A percentile compares a stretch with the other conserved stretches of the same genome.
Conservation (phyloP, 805 yeast species). For the Candida coquimbonensis region DNA sequence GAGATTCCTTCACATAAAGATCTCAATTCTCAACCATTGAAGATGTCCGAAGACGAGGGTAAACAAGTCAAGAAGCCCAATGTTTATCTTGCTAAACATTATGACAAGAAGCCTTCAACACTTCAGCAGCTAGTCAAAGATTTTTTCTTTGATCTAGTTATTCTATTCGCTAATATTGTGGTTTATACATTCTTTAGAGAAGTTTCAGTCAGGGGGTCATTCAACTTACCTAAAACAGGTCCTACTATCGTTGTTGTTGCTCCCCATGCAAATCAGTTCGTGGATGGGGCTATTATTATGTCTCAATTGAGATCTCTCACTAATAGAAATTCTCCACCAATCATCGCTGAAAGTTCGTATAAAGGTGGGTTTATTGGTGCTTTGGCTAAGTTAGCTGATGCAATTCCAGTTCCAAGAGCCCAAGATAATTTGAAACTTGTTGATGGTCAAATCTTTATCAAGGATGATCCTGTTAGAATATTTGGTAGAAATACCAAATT, state of each 20-base stretch:
- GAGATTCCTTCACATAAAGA: no score
- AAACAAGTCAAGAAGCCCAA: not conserved
- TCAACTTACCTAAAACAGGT: slow-evolving; percentile 49
- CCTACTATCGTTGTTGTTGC: slow-evolving; percentile 77
- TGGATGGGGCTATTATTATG: slow-evolving; percentile 73
- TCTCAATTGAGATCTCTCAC: slow-evolving; percentile 58
- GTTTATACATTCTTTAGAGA: slow-evolving; percentile 56
- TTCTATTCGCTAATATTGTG: slow-evolving; percentile 18
- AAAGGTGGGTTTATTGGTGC: slow-evolving; percentile 59
- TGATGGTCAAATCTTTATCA: slow-evolving; percentile 59
- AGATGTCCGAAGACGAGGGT: not conserved
- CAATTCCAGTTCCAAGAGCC: slow-evolving; percentile 87
- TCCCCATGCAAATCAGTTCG: slow-evolving; percentile 86
- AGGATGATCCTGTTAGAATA: slow-evolving; percentile 43
- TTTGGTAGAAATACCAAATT: slow-evolving; percentile 64
- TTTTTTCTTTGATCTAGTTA: slow-evolving; percentile 15
- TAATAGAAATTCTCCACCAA: slow-evolving; percentile 63
- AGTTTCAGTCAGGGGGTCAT: slow-evolving; percentile 66
- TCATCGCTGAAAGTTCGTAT: slow-evolving; percentile 77
- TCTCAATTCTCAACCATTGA: not conserved
- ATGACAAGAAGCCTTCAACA: not conserved
- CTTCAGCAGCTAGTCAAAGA: slow-evolving; percentile 4
- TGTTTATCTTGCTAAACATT: slow-evolving; percentile 12
- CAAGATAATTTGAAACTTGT: slow-evolving; percentile 73
- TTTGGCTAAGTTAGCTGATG: slow-evolving; percentile 62